Evolutionary conservation across 148 eudicot genomes (phyloP), one percentile per base, ranked within the genome.

Genomic region (Diospyros lotus): DNA sequence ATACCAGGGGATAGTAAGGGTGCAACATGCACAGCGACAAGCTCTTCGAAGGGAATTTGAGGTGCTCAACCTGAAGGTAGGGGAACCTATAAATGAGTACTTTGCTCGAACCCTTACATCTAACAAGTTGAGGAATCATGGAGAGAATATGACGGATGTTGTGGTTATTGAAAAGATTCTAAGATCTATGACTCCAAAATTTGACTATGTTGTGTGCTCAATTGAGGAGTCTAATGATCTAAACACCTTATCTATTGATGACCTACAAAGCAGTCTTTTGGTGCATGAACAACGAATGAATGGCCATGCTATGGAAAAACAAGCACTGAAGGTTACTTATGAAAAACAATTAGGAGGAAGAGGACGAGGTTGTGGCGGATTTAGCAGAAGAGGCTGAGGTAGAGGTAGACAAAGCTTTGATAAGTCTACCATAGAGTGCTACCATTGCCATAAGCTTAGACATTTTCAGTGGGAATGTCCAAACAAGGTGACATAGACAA

Each of bases 181-280:
- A 17, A 63, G 66, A 63, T 63, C 66, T 2, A 63, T 63, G 66
- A 63, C 66, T 38, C 66, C 66, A 4, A 63, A 63, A n/a, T 63
- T 3, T 63, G 39, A 63, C n/a, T 56, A 10, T 56, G 60, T 56
- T 10, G 60, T 56, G 12, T 56, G 60, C 17, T 56, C 60, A 6
- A 56, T 56, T 56, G 1, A 56, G 13, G 60, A 56, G 60, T 56
- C 60, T 6, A 56, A 56, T 5, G 13, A 56, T 56, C 17, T 56
- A 5, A 14, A 56, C 17, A 56, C 13, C 60, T 10, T 56, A 14
- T 10, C 60, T 15, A 56, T 56, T 10, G 60, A 56, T 15, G 60
- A 1, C 4, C 60, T 56, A 3, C 60, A 56, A 10, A 15, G 60
- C 0, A 56, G 60, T 10, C 12, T 56, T 10, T 14, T 56, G 14